Evolutionary conservation across 2,329 filamentous ascomycete species (phyloP).

Genomic region (Fusarium sp.): DNA sequence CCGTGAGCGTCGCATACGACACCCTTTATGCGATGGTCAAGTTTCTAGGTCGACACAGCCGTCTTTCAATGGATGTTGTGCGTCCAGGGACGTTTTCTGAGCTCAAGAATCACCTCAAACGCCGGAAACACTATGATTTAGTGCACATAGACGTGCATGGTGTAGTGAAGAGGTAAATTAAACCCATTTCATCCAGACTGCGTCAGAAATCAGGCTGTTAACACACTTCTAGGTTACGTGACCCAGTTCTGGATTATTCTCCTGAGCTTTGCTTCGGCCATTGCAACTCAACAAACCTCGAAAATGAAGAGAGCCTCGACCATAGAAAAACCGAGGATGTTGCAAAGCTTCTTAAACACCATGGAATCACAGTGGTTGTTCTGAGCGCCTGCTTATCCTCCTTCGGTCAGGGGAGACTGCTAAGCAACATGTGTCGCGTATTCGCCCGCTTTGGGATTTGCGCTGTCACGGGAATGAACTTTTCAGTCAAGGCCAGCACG

Average conservation of each 20-base stretch:
- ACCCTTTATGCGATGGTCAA: not conserved
- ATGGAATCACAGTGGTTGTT: not conserved
- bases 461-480: conserved; percentile 10
- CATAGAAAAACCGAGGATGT: not conserved
- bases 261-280: not conserved
- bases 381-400: conserved; percentile 5
- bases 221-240: not conserved
- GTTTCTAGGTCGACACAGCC: not conserved
- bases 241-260: not conserved
- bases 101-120: not conserved
- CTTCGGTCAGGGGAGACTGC: not conserved
- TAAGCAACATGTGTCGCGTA: conserved; percentile 5
- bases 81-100: not conserved
- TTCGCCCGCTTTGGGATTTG: not conserved
- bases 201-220: too few species aligned
- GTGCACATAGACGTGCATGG: not conserved
- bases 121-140: not conserved
- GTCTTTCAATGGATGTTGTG: not conserved
- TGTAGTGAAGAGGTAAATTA: not conserved
- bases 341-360: not conserved
- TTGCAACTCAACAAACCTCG: not conserved
- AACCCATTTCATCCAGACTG: not conserved
- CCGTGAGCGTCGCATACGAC: not conserved
- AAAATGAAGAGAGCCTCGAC: not conserved
- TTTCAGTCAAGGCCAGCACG: not conserved